Base-by-base conservation (phyloP, 495 filamentous ascomycete species). In the Aspergillus sclerotiicarbonarius region DNA sequence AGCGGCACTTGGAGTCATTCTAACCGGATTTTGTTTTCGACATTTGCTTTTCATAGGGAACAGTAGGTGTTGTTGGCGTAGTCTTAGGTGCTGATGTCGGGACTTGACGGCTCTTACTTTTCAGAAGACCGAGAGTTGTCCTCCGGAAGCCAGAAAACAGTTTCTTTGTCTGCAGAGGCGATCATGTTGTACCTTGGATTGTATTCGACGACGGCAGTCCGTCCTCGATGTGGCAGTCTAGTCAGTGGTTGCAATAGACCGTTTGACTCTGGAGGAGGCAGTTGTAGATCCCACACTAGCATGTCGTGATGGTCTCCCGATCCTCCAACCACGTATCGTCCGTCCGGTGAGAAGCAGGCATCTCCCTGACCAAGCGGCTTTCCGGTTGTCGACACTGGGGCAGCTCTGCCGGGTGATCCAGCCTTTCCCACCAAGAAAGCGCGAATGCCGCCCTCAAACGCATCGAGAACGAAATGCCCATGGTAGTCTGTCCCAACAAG, bases 171-270 rank as follows among this genome's bases (percentile, higher is more conserved):
- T 6, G 88, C 95, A 41, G 85, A 91, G 15, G 89, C 91, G 59
- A 96, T 76, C 79, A 97, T 84, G 70, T 97, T 96, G 72, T 86
- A 91, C 45, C 90, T 80, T 7, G 91, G 95, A 72, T 96, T 98
- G 68, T 89, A 92, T 45, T 90, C 90, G 50, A 97, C 83, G 9
- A 96, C 78, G 0, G 86, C 86, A 8, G 85, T 84, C 63, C 84
- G 81, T 33, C 83, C 82, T 62, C 82, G 82, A 47, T 88, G 82
- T 15, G 87, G 84, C 50, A 96, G 64, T 20, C 80, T 81, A 56
- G 78, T 71, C 50, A 78, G 71, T 7, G 93, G 90, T 52, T 87
- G 82, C 51, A 96, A 63, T 16, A 81, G 71, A 64, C 83, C 82
- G 39, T 70, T 70, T 4, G 67, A 46, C 29, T 83, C 79, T 15